Percentiles rank a stretch among this genome's conserved stretches.
Conservation (phyloP, 192 early-diverging fungal species). For the Chytriomyces sp. region DNA sequence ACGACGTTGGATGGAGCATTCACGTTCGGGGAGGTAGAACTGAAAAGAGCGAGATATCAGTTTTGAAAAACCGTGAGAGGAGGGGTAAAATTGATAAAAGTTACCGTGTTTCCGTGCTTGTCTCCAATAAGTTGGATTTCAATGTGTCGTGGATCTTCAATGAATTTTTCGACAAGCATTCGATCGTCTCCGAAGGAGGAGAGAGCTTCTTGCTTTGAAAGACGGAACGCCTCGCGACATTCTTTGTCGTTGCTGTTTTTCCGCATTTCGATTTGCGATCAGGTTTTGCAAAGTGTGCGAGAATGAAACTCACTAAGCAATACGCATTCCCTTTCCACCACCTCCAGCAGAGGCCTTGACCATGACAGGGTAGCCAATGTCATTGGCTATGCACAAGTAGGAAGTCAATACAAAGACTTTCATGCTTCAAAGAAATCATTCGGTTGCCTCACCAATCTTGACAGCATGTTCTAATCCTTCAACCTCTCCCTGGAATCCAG, state of each 20-base stretch:
- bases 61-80: constrained; percentile 57
- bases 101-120: constrained; percentile 95
- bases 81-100: constrained; percentile 80
- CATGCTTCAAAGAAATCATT: neutral
- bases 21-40: constrained; percentile 90
- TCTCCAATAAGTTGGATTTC: constrained; percentile 98
- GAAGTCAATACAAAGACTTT: neutral
- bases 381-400: constrained; percentile 61
- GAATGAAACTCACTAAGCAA: constrained; percentile 75
- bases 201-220: constrained; percentile 78
- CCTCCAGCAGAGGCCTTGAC: constrained; percentile 98
- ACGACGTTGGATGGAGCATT: constrained; percentile 97
- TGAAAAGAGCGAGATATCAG: constrained; percentile 63
- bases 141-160: constrained; percentile 91
- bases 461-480: constrained; percentile 74
- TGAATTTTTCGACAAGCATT: constrained; percentile 90
- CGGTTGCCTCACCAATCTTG: constrained; percentile 59
- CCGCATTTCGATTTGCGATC: constrained; percentile 71
- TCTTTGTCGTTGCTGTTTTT: constrained; percentile 84
- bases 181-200: constrained; percentile 89
- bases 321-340: constrained; percentile 98
- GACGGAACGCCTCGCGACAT: constrained; percentile 76
- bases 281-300: constrained; percentile 75
- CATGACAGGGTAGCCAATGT: constrained; percentile 98
- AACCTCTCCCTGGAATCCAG: constrained; percentile 87